Evolutionary conservation across 768 basidiomycete species (phyloP).

Genomic region (Suillus subalutaceus): DNA sequence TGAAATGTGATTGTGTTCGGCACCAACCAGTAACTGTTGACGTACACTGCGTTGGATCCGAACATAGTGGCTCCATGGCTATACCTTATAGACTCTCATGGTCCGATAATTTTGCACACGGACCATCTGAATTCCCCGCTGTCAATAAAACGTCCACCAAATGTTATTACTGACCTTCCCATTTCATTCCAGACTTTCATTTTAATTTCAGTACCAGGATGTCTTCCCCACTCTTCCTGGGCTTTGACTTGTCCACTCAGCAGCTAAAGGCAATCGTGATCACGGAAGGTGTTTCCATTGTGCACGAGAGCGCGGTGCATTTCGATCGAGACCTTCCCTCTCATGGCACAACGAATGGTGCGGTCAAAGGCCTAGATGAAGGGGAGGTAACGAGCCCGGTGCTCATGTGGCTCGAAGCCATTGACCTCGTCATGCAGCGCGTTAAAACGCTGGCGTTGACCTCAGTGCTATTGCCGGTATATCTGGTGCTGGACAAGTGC

Average conservation of each 20-base stretch:
- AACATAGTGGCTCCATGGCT: not conserved
- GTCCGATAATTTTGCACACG: slow-evolving; percentile 6
- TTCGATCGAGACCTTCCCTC: slow-evolving; percentile 81
- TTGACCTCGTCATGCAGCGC: slow-evolving; percentile 73
- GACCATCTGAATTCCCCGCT: slow-evolving; percentile 4
- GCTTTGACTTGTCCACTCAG: slow-evolving; percentile 87
- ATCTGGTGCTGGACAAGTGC: slow-evolving; percentile 80
- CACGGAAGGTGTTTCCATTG: slow-evolving; percentile 53
- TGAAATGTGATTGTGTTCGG: not conserved
- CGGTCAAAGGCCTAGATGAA: slow-evolving; percentile 60
- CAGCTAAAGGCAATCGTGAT: slow-evolving; percentile 79
- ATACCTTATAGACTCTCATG: slow-evolving; percentile 6
- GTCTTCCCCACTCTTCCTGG: slow-evolving; percentile 58
- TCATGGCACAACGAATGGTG: slow-evolving; percentile 68
- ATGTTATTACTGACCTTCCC: not conserved
- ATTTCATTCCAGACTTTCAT: slow-evolving; percentile 1
- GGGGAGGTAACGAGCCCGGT: slow-evolving; percentile 84
- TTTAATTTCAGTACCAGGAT: slow-evolving; percentile 9
- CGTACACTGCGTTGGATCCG: slow-evolving; percentile 5
- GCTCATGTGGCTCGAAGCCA: slow-evolving; percentile 82
- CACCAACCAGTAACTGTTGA: not conserved
- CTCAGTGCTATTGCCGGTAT: slow-evolving; percentile 62
- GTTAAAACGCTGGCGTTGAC: slow-evolving; percentile 62
- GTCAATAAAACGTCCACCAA: not conserved
- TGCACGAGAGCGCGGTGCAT: slow-evolving; percentile 73